phyloP scores from a whole-genome alignment of 169 alveolate genomes.

The Plasmodium falciparum region DNA sequence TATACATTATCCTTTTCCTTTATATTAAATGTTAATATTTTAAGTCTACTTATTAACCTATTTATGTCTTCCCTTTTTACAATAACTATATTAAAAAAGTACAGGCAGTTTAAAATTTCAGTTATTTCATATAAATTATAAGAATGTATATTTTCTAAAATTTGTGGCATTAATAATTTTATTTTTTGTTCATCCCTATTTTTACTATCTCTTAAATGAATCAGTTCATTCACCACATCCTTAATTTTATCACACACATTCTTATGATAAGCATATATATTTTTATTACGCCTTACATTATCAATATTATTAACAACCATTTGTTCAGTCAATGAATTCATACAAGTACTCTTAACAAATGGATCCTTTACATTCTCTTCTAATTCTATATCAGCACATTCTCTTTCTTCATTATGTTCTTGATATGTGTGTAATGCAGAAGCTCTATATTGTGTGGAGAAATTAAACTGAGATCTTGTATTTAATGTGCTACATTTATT shows the following conservation, averaged over 20 bases:
- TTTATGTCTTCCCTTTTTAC: conserved; percentile 61
- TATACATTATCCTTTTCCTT: conserved; percentile 8
- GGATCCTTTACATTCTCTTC: too few relatives aligned
- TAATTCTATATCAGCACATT: not conserved
- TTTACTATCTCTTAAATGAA: conserved; percentile 30
- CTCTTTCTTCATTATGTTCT: not conserved
- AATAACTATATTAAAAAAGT: conserved; percentile 46
- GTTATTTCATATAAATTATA: conserved; percentile 46
- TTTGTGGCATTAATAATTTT: conserved; percentile 14
- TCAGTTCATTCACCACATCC: not conserved
- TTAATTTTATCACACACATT: too few relatives aligned
- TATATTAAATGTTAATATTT: conserved; percentile 56
- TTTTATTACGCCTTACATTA: not conserved
- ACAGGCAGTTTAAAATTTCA: conserved; percentile 27
- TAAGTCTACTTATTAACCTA: conserved; percentile 54
- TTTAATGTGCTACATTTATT: too few relatives aligned
- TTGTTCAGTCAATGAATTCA: not conserved
- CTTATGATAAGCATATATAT: conserved; percentile 6
- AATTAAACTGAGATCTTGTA: too few relatives aligned
- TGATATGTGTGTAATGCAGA: too few relatives aligned
- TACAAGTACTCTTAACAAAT: not conserved
- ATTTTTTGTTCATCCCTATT: conserved; percentile 36
- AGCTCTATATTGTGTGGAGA: too few relatives aligned
- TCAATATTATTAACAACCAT: not conserved
- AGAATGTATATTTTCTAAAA: conserved; percentile 19